Evolutionary conservation across 2,329 filamentous ascomycete species (phyloP).

Genomic region (Elsinoe arachidis): DNA sequence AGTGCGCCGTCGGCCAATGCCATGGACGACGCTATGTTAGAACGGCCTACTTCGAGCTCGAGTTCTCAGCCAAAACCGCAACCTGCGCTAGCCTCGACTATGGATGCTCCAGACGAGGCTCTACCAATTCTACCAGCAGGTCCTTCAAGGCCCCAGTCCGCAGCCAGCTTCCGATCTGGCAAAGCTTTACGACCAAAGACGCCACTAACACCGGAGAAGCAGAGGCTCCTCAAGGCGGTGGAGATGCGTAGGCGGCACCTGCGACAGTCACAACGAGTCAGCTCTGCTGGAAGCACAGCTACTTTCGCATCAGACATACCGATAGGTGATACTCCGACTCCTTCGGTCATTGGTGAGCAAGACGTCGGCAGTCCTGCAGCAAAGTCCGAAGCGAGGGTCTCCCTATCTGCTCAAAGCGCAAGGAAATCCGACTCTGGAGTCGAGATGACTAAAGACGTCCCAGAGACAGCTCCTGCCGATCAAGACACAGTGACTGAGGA

Average conservation of each 20-base stretch:
- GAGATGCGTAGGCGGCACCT: constrained; percentile 80
- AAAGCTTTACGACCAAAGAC: constrained; percentile 10
- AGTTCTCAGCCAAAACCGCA: constrained; percentile 6
- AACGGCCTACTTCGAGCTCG: not conserved
- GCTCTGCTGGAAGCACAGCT: not conserved
- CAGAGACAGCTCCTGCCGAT: not conserved
- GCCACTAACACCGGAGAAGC: constrained; percentile 75
- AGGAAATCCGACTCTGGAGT: constrained; percentile 49
- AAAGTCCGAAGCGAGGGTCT: not conserved
- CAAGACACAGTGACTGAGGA: not conserved
- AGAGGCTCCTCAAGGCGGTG: constrained; percentile 86
- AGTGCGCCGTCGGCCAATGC: constrained; percentile 11
- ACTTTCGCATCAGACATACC: not conserved
- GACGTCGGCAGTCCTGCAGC: not conserved
- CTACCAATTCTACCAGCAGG: constrained; percentile 17
- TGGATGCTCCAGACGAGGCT: constrained; percentile 25
- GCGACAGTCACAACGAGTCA: constrained; percentile 23
- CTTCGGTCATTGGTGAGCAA: constrained; percentile 10
- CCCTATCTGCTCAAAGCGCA: not conserved
- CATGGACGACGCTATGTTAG: constrained; percentile 3
- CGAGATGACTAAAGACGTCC: constrained; percentile 35
- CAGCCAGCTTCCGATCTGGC: constrained; percentile 10
- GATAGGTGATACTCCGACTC: not conserved
- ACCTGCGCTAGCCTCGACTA: constrained; percentile 27
- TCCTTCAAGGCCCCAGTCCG: constrained; percentile 2